Evolutionary conservation across 352 stramenopile species (phyloP).

Genomic region (Phytophthora quininea): DNA sequence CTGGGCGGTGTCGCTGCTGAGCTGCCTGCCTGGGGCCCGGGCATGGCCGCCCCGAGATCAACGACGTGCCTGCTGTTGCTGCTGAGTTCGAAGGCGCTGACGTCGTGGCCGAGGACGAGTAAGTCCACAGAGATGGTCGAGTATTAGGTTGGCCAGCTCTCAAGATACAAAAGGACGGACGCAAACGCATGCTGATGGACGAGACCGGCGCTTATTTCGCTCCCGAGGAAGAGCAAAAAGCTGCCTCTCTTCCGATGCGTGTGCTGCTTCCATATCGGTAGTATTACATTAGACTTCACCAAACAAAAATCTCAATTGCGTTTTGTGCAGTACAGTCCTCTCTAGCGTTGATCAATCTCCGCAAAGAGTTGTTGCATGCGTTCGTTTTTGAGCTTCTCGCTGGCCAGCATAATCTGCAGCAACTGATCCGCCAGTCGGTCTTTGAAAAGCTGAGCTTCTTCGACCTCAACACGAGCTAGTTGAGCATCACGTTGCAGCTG

Average conservation of each 20-base stretch:
- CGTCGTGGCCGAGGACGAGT: conserved; percentile 49
- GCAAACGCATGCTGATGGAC: conserved; percentile 26
- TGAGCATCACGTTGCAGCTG: conserved; percentile 52
- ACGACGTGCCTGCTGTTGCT: conserved; percentile 40
- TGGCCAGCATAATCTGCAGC: conserved; percentile 70
- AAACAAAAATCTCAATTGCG: neutral
- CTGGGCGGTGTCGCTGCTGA: conserved; percentile 59
- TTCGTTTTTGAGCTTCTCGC: conserved; percentile 71
- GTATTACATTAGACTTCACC: conserved; percentile 41
- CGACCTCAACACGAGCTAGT: conserved; percentile 67
- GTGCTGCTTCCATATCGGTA: conserved; percentile 42
- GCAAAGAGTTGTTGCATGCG: conserved; percentile 82
- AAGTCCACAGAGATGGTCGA: conserved; percentile 26
- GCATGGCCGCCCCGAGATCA: conserved; percentile 47
- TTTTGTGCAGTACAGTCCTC: conserved; percentile 21
- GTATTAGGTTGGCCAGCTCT: conserved; percentile 17
- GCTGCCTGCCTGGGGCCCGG: conserved; percentile 65
- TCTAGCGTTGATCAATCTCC: conserved; percentile 46
- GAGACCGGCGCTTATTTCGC: conserved; percentile 14
- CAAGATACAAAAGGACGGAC: conserved; percentile 31
- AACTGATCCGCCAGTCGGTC: conserved; percentile 78
- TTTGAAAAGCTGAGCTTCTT: conserved; percentile 79
- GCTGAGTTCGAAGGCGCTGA: conserved; percentile 49
- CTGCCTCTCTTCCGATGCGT: conserved; percentile 10
- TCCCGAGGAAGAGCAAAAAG: conserved; percentile 27